Conservation (phyloP, 371 early-diverging fungal species). For the Mortierella sp. region DNA sequence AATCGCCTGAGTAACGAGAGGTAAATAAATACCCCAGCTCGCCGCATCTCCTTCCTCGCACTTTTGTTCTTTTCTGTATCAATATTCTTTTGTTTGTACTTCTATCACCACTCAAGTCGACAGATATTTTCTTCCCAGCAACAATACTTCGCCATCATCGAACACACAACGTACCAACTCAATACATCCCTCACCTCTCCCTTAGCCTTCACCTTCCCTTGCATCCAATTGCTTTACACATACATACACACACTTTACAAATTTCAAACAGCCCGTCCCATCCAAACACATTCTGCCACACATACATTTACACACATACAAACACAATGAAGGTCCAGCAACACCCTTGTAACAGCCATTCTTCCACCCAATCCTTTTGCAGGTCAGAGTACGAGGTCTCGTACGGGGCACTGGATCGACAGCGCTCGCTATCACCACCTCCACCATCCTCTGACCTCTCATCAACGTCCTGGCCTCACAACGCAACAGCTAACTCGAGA, state of each 20-base stretch:
- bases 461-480: conserved; percentile 9
- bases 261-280: neutral
- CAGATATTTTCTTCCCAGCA: neutral
- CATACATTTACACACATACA: too few relatives aligned
- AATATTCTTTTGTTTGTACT: neutral
- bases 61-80: neutral
- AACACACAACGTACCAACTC: neutral
- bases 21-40: conserved; percentile 13
- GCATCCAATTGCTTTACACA: neutral
- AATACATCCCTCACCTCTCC: neutral
- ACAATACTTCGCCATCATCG: neutral
- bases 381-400: conserved; percentile 36
- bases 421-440: conserved; percentile 20
- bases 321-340: conserved; percentile 32
- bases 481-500: neutral
- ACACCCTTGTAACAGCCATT: conserved; percentile 25
- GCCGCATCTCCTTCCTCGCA: neutral
- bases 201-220: neutral
- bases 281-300: neutral
- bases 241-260: neutral
- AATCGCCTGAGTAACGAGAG: conserved; percentile 1
- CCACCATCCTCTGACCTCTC: conserved; percentile 6
- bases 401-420: conserved; percentile 18
- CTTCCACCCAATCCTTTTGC: conserved; percentile 25
- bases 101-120: neutral